Conservation (phyloP, 176 grass and related monocot genomes). For the Saccharum officinarum region DNA sequence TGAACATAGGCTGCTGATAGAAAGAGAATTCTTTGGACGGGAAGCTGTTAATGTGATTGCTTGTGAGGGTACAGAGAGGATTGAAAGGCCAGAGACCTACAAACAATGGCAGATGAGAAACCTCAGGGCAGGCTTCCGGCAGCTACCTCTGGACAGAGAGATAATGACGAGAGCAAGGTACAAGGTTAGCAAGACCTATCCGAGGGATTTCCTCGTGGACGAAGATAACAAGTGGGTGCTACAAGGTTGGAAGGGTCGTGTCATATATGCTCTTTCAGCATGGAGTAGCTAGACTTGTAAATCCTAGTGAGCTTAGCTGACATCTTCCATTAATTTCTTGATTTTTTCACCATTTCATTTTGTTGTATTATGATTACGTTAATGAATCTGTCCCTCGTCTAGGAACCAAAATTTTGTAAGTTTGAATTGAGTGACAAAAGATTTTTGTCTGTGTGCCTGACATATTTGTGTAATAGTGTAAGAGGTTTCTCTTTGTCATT, state of each 20-base stretch:
- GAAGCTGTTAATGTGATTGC: constrained; percentile 50
- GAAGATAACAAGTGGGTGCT: constrained; percentile 56
- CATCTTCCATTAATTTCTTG: background rate
- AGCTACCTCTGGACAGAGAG: constrained; percentile 30
- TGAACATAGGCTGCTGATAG: constrained; percentile 29
- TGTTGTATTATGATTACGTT: constrained; percentile 31
- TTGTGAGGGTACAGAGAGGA: constrained; percentile 46
- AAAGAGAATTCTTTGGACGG: constrained; percentile 37
- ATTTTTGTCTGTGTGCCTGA: background rate
- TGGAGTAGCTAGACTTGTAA: constrained; percentile 38
- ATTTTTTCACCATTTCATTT: background rate
- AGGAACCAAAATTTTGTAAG: background rate
- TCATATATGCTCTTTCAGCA: constrained; percentile 40
- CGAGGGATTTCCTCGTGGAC: constrained; percentile 52
- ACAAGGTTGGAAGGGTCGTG: constrained; percentile 51
- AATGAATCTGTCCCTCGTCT: background rate
- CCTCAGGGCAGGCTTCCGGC: constrained; percentile 46
- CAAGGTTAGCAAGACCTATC: constrained; percentile 43
- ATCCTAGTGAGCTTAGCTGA: background rate
- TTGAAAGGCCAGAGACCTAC: constrained; percentile 54
- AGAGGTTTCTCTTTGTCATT: background rate
- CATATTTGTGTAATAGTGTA: background rate
- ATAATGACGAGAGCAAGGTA: constrained; percentile 40
- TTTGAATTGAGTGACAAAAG: background rate
- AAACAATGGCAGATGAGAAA: constrained; percentile 54